phyloP scores from a whole-genome alignment of 768 basidiomycete genomes.

The Lepiota brunneoincarnata region DNA sequence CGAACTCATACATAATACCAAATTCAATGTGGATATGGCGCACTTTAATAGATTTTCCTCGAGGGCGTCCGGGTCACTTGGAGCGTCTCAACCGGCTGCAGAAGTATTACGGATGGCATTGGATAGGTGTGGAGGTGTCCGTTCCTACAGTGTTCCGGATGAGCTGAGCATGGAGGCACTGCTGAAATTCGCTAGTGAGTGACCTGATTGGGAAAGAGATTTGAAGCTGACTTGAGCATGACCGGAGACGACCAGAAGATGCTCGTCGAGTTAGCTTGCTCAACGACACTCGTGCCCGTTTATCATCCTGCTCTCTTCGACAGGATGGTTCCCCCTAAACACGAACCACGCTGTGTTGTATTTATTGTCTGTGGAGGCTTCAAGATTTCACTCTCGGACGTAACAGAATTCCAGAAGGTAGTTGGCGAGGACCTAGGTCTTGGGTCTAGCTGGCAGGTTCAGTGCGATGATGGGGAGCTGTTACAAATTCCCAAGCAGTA shows the following conservation, averaged over 20 bases:
- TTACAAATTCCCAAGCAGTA: slow-evolving; percentile 24
- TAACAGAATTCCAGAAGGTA: slow-evolving; percentile 43
- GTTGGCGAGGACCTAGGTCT: slow-evolving; percentile 31
- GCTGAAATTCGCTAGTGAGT: slow-evolving; percentile 55
- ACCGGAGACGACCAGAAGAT: slow-evolving; percentile 69
- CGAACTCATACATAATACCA: slow-evolving; percentile 34
- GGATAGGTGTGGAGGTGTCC: slow-evolving; percentile 52
- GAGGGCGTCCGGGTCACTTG: slow-evolving; percentile 65
- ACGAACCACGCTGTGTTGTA: slow-evolving; percentile 39
- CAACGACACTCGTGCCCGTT: slow-evolving; percentile 65
- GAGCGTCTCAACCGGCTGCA: slow-evolving; percentile 63
- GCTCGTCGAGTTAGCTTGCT: slow-evolving; percentile 72
- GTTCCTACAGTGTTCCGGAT: slow-evolving; percentile 62
- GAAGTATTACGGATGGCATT: slow-evolving; percentile 66
- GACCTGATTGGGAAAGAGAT: neutral
- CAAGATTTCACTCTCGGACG: slow-evolving; percentile 57
- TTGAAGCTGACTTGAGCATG: slow-evolving; percentile 2
- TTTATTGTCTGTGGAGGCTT: slow-evolving; percentile 74
- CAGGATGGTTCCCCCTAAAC: slow-evolving; percentile 38
- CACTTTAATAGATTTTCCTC: slow-evolving; percentile 58
- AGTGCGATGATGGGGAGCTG: slow-evolving; percentile 36
- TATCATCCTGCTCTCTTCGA: slow-evolving; percentile 59
- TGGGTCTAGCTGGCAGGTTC: slow-evolving; percentile 31
- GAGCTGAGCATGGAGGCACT: slow-evolving; percentile 66
- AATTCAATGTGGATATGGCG: slow-evolving; percentile 50